Evolutionary conservation across 495 filamentous ascomycete genomes (phyloP), one percentile per base, ranked within the genome.

Genomic region (Pyronema domesticum): DNA sequence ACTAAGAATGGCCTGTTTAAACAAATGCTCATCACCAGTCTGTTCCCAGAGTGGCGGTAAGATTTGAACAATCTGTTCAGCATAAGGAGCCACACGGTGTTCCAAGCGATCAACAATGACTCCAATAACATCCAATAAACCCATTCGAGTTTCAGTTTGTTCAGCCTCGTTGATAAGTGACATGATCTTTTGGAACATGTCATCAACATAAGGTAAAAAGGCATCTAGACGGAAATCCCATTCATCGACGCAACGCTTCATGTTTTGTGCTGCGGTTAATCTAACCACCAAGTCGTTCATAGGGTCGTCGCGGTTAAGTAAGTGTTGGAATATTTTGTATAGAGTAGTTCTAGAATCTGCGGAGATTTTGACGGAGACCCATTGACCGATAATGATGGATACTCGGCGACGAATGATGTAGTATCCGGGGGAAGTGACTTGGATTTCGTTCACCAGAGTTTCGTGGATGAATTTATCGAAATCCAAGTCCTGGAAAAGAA

Each of bases 261-360:
- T 76, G 61, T 93, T 84, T 53, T 85, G 76, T 8, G 86, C 91
- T 5, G 91, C 85, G 0, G 89, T 94, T 39, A 95, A 80, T 10
- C 88, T 82, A 35, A 98, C 91, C 6, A 95, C 86, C 44, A 86
- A 74, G 63, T 98, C 91, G 62, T 98, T 98, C 57, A 80, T 71
- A 1, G 76, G 70, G 64, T 95, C 87, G 10, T 76, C 71, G 18
- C 76, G 75, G 62, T 86, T 80, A 11, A 96, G 73, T n/a, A 98
- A 70, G 67, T 94, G 82, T 58, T 85, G 80, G 69, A 87, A 94
- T 37, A 95, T 86, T 59, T 86, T 79, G 59, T 93, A 95, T 14
- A 95, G 76, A n/a, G 85, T 71, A 15, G 80, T 71, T 47, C 78
- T 71, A 51, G 80, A 83, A 15, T 77, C 60, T 33, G 79, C 71